Evolutionary conservation across 2,329 filamentous ascomycete genomes (phyloP).

Genomic region (Trichoderma koningii): DNA sequence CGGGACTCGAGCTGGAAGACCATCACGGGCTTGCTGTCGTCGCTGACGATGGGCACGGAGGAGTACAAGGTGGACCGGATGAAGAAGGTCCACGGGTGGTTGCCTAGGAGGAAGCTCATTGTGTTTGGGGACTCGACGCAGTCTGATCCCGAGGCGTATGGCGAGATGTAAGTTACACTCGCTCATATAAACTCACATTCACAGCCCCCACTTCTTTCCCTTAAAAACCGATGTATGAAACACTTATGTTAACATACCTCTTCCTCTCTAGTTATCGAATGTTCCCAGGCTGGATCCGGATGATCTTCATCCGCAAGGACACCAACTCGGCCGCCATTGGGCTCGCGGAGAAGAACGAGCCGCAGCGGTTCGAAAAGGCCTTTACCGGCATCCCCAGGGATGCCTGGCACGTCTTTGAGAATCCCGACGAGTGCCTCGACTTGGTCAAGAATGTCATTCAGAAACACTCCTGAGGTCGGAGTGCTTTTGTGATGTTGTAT

Average conservation of each 20-base stretch:
- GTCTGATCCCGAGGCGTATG: constrained; percentile 87
- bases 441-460: constrained; percentile 37
- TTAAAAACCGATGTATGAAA: neutral
- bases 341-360: constrained; percentile 73
- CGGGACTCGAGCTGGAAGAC: constrained; percentile 87
- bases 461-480: constrained; percentile 9
- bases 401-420: constrained; percentile 81
- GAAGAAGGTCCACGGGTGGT: constrained; percentile 73
- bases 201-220: too few species aligned
- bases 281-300: constrained; percentile 74
- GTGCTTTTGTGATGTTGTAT: neutral
- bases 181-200: too few species aligned
- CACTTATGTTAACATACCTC: neutral
- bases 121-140: constrained; percentile 91
- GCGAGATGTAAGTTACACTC: constrained; percentile 62
- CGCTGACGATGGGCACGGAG: constrained; percentile 77
- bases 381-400: constrained; percentile 72
- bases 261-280: constrained; percentile 53
- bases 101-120: constrained; percentile 78
- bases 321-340: constrained; percentile 69
- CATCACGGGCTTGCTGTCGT: constrained; percentile 74
- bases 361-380: constrained; percentile 76
- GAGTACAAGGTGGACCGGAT: constrained; percentile 85
- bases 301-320: constrained; percentile 85
- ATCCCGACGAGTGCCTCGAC: constrained; percentile 64